A percentile compares a stretch with the other conserved stretches of the same genome.
Conservation (phyloP, 2,329 filamentous ascomycete species). For the Pestalotiopsis fici region DNA sequence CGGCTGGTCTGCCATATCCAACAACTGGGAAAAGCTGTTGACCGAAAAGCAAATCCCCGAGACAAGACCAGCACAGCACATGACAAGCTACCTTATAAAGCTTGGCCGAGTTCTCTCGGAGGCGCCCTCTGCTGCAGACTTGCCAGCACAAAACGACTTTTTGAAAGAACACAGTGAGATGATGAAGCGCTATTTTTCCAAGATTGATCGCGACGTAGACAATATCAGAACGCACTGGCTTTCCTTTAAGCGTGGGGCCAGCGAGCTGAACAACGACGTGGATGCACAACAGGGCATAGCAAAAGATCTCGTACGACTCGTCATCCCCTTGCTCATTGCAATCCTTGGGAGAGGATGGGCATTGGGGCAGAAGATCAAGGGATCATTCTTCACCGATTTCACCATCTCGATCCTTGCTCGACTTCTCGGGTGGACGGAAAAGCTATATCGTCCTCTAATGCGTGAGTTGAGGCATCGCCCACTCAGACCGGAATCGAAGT, state of each 20-base stretch:
- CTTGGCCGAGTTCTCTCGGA: slow-evolving; percentile 22
- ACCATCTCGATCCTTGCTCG: slow-evolving; percentile 22
- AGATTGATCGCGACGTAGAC: slow-evolving; percentile 18
- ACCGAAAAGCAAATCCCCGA: slow-evolving; percentile 14
- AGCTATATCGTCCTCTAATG: slow-evolving; percentile 20
- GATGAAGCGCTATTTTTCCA: slow-evolving; percentile 23
- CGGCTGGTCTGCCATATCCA: slow-evolving; percentile 21
- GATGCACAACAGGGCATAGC: slow-evolving; percentile 15
- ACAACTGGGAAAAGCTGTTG: slow-evolving; percentile 17
- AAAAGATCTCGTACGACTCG: slow-evolving; percentile 20
- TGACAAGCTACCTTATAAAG: slow-evolving; percentile 21
- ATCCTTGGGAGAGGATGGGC: slow-evolving; percentile 24
- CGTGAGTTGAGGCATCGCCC: slow-evolving; percentile 11
- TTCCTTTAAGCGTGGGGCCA: neutral
- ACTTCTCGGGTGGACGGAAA: slow-evolving; percentile 21
- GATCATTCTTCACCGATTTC: slow-evolving; percentile 23
- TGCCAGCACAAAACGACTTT: slow-evolving; percentile 26
- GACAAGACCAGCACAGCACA: slow-evolving; percentile 17
- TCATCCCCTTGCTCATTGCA: slow-evolving; percentile 26
- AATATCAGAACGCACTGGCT: slow-evolving; percentile 21
- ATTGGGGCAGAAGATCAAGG: slow-evolving; percentile 19
- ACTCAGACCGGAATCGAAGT: slow-evolving; percentile 6
- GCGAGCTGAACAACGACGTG: neutral
- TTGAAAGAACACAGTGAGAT: slow-evolving; percentile 21
- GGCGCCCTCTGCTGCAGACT: slow-evolving; percentile 17